Conservation (phyloP, 163 green algal species). For the Prototheca stagnorum region DNA sequence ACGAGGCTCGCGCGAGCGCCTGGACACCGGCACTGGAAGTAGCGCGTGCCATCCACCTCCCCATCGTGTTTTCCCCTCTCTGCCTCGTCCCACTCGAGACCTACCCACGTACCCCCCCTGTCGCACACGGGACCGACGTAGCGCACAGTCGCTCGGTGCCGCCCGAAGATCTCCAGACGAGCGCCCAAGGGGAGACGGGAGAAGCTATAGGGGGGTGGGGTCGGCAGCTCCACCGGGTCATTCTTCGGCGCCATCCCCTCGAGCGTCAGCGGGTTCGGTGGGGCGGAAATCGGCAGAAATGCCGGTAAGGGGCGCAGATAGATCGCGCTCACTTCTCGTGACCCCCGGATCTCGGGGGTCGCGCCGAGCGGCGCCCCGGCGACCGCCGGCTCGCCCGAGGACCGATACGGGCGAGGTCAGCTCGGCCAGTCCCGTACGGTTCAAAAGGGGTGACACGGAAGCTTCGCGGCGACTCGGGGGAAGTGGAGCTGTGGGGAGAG, state of each 20-base stretch:
- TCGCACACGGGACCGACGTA: slow-evolving; percentile 61
- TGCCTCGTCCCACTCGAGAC: slow-evolving; percentile 86
- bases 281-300: background rate
- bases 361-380: background rate
- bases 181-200: background rate
- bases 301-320: background rate
- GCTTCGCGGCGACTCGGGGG: too few species aligned
- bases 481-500: too few species aligned
- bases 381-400: too few species aligned
- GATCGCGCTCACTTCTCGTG: background rate
- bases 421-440: too few species aligned
- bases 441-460: too few species aligned
- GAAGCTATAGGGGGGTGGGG: background rate
- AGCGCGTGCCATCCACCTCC: slow-evolving; percentile 34
- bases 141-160: slow-evolving; percentile 39
- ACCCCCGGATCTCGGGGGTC: background rate
- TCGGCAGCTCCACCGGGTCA: background rate
- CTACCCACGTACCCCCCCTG: slow-evolving; percentile 62
- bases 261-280: background rate
- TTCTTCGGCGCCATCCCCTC: background rate
- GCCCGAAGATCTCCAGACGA: background rate
- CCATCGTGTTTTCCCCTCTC: slow-evolving; percentile 77
- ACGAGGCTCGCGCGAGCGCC: slow-evolving; percentile 47
- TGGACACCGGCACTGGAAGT: slow-evolving; percentile 50
- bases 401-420: too few species aligned